phyloP scores from a whole-genome alignment of 169 alveolate genomes.

The Cryptosporidium meleagridis region DNA sequence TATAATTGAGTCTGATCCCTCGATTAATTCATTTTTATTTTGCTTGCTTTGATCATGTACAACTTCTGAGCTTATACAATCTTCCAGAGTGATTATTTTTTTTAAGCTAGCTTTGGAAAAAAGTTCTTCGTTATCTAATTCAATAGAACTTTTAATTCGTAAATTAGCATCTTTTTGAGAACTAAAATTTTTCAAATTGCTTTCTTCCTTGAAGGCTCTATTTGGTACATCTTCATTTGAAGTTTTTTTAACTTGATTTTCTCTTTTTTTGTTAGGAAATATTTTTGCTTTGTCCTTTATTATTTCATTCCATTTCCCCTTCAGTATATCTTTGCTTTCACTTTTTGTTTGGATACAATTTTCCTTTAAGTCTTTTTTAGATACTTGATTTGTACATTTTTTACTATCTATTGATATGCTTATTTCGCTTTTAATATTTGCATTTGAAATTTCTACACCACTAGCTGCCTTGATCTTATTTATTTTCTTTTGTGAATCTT shows the following conservation, averaged over 20 bases:
- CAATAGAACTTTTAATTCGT: background rate
- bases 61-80: background rate
- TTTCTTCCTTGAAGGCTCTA: background rate
- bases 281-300: background rate
- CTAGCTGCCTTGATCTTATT: background rate
- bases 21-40: background rate
- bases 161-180: background rate
- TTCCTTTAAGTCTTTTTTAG: background rate
- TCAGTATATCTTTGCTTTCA: slow-evolving; percentile 1
- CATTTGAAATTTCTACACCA: background rate
- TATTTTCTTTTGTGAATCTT: background rate
- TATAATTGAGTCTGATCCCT: background rate
- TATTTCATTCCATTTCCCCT: slow-evolving; percentile 5
- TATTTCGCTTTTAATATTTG: background rate
- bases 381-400: background rate
- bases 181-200: background rate
- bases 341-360: background rate
- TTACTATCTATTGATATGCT: background rate
- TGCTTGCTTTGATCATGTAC: background rate
- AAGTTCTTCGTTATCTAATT: background rate
- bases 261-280: background rate
- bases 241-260: background rate
- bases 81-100: slow-evolving; percentile 18
- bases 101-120: slow-evolving; percentile 7
- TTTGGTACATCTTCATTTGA: background rate